phyloP scores from a whole-genome alignment of 78 protist species.

The Polysphondylium violaceum region DNA sequence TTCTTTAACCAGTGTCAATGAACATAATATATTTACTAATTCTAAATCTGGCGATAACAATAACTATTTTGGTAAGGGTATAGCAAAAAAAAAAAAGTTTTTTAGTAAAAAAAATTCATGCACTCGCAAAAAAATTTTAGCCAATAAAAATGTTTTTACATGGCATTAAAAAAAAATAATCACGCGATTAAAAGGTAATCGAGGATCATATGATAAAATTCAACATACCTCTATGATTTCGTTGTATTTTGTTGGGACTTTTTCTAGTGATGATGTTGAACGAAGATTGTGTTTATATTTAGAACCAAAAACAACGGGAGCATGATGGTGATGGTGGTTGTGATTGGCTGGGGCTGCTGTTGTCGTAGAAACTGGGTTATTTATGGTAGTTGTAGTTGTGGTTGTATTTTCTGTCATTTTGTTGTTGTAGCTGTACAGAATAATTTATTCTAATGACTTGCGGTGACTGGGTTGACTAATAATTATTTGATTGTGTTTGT shows the following conservation, averaged over 20 bases:
- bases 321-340: too few relatives aligned
- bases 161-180: not conserved
- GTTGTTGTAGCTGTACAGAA: too few relatives aligned
- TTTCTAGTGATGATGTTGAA: constrained; percentile 17
- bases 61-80: not conserved
- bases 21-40: constrained; percentile 41
- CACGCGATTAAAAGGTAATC: not conserved
- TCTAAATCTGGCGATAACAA: constrained; percentile 69
- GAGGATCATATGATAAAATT: not conserved
- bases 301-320: constrained; percentile 30
- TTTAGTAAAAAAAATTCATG: not conserved
- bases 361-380: too few relatives aligned
- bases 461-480: too few relatives aligned
- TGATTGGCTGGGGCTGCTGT: too few relatives aligned
- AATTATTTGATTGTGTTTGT: too few relatives aligned
- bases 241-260: constrained; percentile 30
- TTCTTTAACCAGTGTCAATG: constrained; percentile 49
- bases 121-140: too few relatives aligned
- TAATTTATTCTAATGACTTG: too few relatives aligned
- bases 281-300: constrained; percentile 52
- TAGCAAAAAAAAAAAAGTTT: not conserved
- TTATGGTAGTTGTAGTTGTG: too few relatives aligned
- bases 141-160: not conserved
- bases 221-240: constrained; percentile 49
- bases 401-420: too few relatives aligned